Percentiles rank a stretch among this genome's conserved stretches.
Evolutionary conservation across 306 rosid species (phyloP).

Genomic region (Prunus davidiana): DNA sequence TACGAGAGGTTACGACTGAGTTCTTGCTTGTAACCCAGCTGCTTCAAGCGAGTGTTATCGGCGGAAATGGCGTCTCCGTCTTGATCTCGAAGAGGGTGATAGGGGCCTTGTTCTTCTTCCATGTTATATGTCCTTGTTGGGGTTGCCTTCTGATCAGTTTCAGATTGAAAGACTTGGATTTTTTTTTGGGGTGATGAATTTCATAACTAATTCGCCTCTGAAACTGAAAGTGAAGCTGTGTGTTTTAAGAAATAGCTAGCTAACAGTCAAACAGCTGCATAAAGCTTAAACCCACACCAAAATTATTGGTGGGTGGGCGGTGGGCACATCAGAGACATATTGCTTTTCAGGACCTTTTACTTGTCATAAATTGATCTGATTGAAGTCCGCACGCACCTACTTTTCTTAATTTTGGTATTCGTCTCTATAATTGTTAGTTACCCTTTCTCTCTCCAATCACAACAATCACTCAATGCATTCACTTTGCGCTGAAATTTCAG

Average conservation of each 20-base stretch:
- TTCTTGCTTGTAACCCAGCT: conserved; percentile 51
- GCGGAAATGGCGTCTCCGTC: conserved; percentile 16
- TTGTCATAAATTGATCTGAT: no score
- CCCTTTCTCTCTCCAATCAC: neutral
- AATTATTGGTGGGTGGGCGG: neutral
- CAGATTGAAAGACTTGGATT: no score
- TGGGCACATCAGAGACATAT: neutral
- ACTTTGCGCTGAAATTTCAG: no score
- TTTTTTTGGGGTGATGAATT: neutral
- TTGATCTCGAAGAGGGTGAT: conserved; percentile 11
- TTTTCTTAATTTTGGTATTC: neutral
- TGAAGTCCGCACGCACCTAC: neutral
- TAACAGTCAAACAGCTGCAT: neutral
- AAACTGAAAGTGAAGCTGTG: neutral
- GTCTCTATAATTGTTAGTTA: neutral
- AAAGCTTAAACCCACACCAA: neutral
- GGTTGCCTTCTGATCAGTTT: neutral
- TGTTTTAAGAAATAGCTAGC: neutral
- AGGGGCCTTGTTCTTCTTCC: conserved; percentile 4
- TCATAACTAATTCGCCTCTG: neutral
- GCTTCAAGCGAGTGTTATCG: conserved; percentile 30
- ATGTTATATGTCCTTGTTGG: neutral
- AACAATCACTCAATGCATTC: neutral
- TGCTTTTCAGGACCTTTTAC: neutral
- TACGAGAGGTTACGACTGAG: conserved; percentile 45